These are phyloP conservation scores for Mortierella claussenii DNA, from an alignment of 192 early-diverging fungal genomes.

Conservation along the genomic window DNA sequence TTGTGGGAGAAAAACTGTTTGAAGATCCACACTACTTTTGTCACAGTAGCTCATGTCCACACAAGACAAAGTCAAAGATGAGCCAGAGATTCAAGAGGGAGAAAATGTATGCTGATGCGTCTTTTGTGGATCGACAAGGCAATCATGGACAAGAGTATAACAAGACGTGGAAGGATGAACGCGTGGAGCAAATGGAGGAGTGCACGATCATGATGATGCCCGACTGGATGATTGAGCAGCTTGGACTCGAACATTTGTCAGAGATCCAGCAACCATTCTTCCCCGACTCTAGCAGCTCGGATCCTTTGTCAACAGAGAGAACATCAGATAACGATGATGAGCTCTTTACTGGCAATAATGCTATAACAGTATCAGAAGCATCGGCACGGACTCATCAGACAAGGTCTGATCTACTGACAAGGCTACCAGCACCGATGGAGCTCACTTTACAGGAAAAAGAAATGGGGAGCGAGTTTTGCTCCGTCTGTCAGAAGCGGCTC, in stretches of 20 bases:
- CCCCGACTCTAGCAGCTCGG: too few relatives aligned
- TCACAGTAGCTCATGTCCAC: slow-evolving; percentile 3
- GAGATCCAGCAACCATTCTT: slow-evolving; percentile 8
- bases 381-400: too few relatives aligned
- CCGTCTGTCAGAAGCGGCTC: slow-evolving; percentile 42
- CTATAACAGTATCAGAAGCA: neutral
- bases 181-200: too few relatives aligned
- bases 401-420: too few relatives aligned
- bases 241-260: slow-evolving; percentile 17
- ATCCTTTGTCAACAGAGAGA: too few relatives aligned
- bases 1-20: slow-evolving; percentile 25
- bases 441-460: slow-evolving; percentile 25
- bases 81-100: too few relatives aligned
- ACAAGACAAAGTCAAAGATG: slow-evolving; percentile 14
- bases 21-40: slow-evolving; percentile 44
- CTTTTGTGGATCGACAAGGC: too few relatives aligned
- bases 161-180: too few relatives aligned
- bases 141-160: too few relatives aligned
- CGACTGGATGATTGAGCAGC: slow-evolving; percentile 28
- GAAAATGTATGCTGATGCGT: too few relatives aligned
- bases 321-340: neutral
- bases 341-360: too few relatives aligned
- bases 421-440: slow-evolving; percentile 12
- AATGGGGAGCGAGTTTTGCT: slow-evolving; percentile 37
- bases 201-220: slow-evolving; percentile 36